A percentile compares a stretch with the other conserved stretches of the same genome.
These are phyloP conservation scores for Sextonia rubra DNA, from an alignment of 164 flowering plant genomes.

Conservation along the genomic window DNA sequence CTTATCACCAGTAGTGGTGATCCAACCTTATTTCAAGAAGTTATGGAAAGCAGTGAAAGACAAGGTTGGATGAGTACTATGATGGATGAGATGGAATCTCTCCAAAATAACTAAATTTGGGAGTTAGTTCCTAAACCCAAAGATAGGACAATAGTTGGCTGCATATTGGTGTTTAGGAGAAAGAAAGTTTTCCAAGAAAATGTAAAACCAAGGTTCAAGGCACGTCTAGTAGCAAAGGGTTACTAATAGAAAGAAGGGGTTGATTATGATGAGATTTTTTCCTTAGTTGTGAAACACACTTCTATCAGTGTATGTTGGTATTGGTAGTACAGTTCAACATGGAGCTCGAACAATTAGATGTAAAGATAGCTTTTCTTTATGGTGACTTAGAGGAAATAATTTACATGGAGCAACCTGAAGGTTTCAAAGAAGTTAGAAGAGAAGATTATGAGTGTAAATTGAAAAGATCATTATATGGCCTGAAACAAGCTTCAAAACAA, in stretches of 20 bases:
- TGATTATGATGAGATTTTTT: neutral
- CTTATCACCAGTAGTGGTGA: too few relatives aligned
- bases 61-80: neutral
- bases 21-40: too few relatives aligned
- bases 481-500: neutral
- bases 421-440: too few relatives aligned
- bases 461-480: too few relatives aligned
- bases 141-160: neutral
- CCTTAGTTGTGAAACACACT: neutral
- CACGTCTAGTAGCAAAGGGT: neutral
- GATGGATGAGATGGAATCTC: neutral
- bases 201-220: neutral
- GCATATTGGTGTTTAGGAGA: neutral
- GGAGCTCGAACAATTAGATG: too few relatives aligned
- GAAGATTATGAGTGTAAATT: too few relatives aligned
- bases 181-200: neutral
- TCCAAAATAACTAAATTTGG: neutral
- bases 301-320: neutral
- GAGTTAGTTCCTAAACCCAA: neutral
- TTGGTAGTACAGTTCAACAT: neutral
- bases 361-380: too few relatives aligned
- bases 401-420: too few relatives aligned
- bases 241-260: neutral
- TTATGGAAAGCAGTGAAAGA: too few relatives aligned
- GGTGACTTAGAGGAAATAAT: too few relatives aligned